Evolutionary conservation across 441 rosid genomes (phyloP), one percentile per base, ranked within the genome.

Genomic region (Breynia disticha): DNA sequence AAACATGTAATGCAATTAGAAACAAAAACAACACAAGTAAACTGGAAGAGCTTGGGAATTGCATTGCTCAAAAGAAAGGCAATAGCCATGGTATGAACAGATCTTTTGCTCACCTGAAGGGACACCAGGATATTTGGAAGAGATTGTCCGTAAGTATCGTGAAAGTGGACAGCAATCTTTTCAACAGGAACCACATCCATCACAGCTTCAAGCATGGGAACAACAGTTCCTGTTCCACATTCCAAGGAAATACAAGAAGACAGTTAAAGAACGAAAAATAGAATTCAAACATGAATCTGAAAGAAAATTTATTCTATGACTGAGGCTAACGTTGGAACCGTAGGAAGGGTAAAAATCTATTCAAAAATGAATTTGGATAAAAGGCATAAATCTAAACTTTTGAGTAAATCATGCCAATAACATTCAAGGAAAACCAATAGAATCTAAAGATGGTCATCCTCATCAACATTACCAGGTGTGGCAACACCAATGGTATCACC

Each of bases 101-200:
- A 16, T n/a, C 11, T 12, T 7, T n/a, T 52, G 38, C 77, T 68
- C 74, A 87, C 98, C 71, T 87, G 96, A 64, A 91, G 96, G 57
- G 96, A 84, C 19, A 82, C 68, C 59, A 87, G 67, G 44, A 91
- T 91, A 48, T 91, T 91, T 46, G 96, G 67, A 63, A 87, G 96
- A 67, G 96, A 86, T 71, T 91, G 98, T 50, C 98, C 98, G 14
- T 87, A 91, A 14, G 98, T 91, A 64, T 91, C 98, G 46, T 91
- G 98, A 76, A 91, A 87, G 74, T 91, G 96, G 68, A 91, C 89
- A 41, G 95, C 91, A 38, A 91, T 80, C 72, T 82, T 91, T 44
- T 84, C 86, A 8, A 61, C 76, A 14, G 96, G 95, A 60, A 87
- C 87, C 51, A 79, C 94, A 38, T 72, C 81, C 87, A 79, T 82